phyloP scores from a whole-genome alignment of 2,329 filamentous ascomycete genomes.

The Xylariaceae sp. region DNA sequence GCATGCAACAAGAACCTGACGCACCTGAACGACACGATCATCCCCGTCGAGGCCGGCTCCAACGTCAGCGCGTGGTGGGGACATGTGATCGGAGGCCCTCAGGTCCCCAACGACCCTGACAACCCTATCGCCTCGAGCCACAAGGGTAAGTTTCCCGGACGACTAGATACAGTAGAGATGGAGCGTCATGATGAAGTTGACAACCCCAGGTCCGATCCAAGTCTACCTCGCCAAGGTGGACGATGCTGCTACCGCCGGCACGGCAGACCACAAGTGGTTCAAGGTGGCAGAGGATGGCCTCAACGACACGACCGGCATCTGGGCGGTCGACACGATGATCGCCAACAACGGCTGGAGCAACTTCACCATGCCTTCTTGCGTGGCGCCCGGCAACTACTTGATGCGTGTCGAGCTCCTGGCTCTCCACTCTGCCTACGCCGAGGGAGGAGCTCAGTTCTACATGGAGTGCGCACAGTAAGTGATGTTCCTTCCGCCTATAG shows the following conservation, averaged over 20 bases:
- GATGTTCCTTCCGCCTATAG: background rate
- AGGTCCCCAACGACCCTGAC: constrained; percentile 35
- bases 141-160: constrained; percentile 38
- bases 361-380: constrained; percentile 30
- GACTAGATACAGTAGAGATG: too few species aligned
- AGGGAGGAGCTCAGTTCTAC: constrained; percentile 31
- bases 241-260: constrained; percentile 34
- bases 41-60: constrained; percentile 39
- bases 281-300: constrained; percentile 39
- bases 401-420: constrained; percentile 34
- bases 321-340: constrained; percentile 44
- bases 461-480: constrained; percentile 28
- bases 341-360: constrained; percentile 34
- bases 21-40: constrained; percentile 29
- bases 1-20: constrained; percentile 38
- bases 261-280: constrained; percentile 38
- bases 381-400: constrained; percentile 33
- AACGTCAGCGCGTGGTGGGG: constrained; percentile 41
- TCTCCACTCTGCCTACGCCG: constrained; percentile 29
- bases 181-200: too few species aligned
- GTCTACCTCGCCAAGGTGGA: constrained; percentile 41
- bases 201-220: constrained; percentile 35
- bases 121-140: constrained; percentile 41
- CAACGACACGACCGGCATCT: constrained; percentile 30
- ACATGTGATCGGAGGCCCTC: constrained; percentile 42